A percentile compares a stretch with the other conserved stretches of the same genome.
Evolutionary conservation across 805 yeast genomes (phyloP).

Genomic region (Wickerhamomyces ciferrii): DNA sequence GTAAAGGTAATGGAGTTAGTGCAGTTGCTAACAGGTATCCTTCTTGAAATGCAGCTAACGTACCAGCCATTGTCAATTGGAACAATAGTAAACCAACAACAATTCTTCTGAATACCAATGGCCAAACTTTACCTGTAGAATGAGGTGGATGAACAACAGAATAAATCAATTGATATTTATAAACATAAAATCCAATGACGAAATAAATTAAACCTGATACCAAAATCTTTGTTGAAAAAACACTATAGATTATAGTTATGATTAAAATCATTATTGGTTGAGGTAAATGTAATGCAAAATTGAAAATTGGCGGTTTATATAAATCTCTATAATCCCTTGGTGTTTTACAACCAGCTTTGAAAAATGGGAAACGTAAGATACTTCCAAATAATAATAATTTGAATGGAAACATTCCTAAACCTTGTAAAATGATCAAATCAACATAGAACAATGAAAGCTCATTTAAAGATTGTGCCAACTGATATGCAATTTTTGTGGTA

Average conservation of each 20-base stretch:
- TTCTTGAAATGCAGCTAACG: slow-evolving; percentile 69
- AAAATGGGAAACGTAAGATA: slow-evolving; percentile 67
- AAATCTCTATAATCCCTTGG: slow-evolving; percentile 76
- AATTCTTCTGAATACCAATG: slow-evolving; percentile 77
- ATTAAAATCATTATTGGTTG: slow-evolving; percentile 85
- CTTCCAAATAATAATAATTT: slow-evolving; percentile 79
- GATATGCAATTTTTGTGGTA: slow-evolving; percentile 83
- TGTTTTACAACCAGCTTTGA: slow-evolving; percentile 60
- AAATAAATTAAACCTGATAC: slow-evolving; percentile 83
- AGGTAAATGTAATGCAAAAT: slow-evolving; percentile 87
- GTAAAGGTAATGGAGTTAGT: slow-evolving; percentile 70
- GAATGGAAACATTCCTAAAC: slow-evolving; percentile 87
- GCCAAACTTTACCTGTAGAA: slow-evolving; percentile 97
- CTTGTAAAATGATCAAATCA: slow-evolving; percentile 77
- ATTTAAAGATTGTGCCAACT: slow-evolving; percentile 75
- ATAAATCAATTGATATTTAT: slow-evolving; percentile 84
- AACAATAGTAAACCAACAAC: slow-evolving; percentile 76
- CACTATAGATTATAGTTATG: slow-evolving; percentile 82
- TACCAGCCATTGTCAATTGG: slow-evolving; percentile 91
- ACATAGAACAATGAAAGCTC: slow-evolving; percentile 85
- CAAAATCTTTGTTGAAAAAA: slow-evolving; percentile 82
- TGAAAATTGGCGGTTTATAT: slow-evolving; percentile 86
- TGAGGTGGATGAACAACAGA: slow-evolving; percentile 95
- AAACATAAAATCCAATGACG: slow-evolving; percentile 79
- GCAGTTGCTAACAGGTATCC: slow-evolving; percentile 72